Evolutionary conservation across 225 moss, liverwort and hornwort genomes (phyloP), one percentile per base, ranked within the genome.

Genomic region (Physcomitrium patens): DNA sequence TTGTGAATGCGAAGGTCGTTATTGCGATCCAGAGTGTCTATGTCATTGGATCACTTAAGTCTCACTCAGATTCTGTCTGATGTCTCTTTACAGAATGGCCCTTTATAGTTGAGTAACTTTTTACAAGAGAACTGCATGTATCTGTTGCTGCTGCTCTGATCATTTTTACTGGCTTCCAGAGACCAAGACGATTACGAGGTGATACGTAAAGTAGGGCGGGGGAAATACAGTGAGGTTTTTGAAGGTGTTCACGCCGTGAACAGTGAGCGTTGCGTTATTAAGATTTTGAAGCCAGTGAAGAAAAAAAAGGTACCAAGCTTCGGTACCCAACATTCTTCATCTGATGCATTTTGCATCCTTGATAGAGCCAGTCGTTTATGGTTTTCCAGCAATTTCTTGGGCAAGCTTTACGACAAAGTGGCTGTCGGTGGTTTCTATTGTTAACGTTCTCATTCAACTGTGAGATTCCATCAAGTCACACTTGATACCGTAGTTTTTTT

Each of bases 101-200:
- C 18, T 17, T 52, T 41, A 16, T 2, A 18, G 10, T 42, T 26
- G 43, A 63, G 17, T 23, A 17, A 11, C 54, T 54, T 11, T 54
- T 54, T 3, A 43, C 65, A 11, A 15, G 9, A 50, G 50, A 49
- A 42, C 0, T 53, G 7, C n/a, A 24, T 61, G 20, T 31, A 60
- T 16, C 27, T 53, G 15, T 52, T 63, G n/a, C 63, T 47, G 54
- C 46, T 66, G 24, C 8, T 66, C 57, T 66, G 56, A 65, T 66
- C 56, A 7, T 47, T 26, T 47, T 65, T 28, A 14, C 12, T 67
- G 24, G 43, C 24, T n/a, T 65, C 13, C 71, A 83, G 83, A 56
- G 75, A 83, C 59, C 83, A 83, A 78, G 83, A 83, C 68, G 83
- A 79, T 54, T 83, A 83, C 45, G 83, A 83, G 78, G 83, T 83